Evolutionary conservation across 2,329 filamentous ascomycete genomes (phyloP).

Genomic region (Ophiocordyceps robertsii): DNA sequence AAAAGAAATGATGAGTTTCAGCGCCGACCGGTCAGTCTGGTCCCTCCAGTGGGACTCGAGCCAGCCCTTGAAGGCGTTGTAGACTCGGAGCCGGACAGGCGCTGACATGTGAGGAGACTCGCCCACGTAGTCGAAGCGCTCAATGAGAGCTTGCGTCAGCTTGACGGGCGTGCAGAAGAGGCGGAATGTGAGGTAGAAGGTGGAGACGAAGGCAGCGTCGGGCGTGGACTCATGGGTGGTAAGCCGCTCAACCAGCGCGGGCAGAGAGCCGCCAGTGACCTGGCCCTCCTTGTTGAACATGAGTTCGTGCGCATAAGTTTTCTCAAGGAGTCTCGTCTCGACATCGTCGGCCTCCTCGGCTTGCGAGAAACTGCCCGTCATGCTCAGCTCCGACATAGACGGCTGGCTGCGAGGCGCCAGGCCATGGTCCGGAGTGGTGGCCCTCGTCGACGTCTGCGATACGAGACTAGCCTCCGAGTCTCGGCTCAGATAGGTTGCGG

Average conservation of each 20-base stretch:
- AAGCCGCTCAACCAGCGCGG: constrained; percentile 84
- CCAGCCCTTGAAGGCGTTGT: constrained; percentile 96
- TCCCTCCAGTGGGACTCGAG: constrained; percentile 90
- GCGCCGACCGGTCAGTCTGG: constrained; percentile 62
- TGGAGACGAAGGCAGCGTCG: constrained; percentile 80
- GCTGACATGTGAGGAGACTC: constrained; percentile 60
- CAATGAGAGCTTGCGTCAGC: constrained; percentile 70
- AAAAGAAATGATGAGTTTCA: constrained; percentile 67
- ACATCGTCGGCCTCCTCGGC: constrained; percentile 67
- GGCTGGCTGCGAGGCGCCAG: constrained; percentile 42
- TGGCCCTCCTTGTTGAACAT: constrained; percentile 90
- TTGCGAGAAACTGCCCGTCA: constrained; percentile 49
- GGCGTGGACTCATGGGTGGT: constrained; percentile 89
- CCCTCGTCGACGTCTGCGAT: constrained; percentile 74
- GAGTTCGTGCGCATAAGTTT: constrained; percentile 81
- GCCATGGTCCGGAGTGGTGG: constrained; percentile 66
- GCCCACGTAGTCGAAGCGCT: constrained; percentile 83
- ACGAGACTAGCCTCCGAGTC: constrained; percentile 70
- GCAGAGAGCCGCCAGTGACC: constrained; percentile 81
- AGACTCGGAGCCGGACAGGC: constrained; percentile 79
- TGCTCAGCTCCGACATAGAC: constrained; percentile 56
- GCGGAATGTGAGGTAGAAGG: constrained; percentile 93
- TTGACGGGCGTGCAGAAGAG: constrained; percentile 74
- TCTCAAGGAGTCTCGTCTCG: constrained; percentile 76
- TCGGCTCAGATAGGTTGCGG: constrained; percentile 64